phyloP scores from a whole-genome alignment of 352 stramenopile genomes.

The Blastocystis sp. region DNA sequence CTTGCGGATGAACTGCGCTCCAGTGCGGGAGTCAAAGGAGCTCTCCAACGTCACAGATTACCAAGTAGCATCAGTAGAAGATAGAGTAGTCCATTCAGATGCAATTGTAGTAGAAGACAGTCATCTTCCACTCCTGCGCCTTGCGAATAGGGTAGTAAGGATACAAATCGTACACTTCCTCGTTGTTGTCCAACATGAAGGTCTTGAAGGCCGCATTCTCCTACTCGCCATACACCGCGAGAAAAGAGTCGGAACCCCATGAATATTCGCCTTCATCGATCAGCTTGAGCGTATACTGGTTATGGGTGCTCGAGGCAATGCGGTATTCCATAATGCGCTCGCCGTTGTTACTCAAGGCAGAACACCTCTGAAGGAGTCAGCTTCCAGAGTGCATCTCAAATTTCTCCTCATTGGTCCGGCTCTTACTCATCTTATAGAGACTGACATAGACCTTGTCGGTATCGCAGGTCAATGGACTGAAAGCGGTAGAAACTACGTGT shows the following conservation, averaged over 20 bases:
- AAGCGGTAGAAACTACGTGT: not conserved
- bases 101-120: not conserved
- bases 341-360: not conserved
- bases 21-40: not conserved
- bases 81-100: not conserved
- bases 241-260: not conserved
- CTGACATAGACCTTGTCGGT: constrained; percentile 16
- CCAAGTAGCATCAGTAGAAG: constrained; percentile 24
- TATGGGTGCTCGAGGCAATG: not conserved
- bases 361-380: not conserved
- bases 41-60: not conserved
- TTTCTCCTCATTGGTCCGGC: not conserved
- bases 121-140: constrained; percentile 14
- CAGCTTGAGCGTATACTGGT: constrained; percentile 17
- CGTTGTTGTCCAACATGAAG: not conserved
- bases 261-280: not conserved
- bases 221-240: constrained; percentile 16
- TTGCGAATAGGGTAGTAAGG: not conserved
- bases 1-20: constrained; percentile 57
- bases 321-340: constrained; percentile 26
- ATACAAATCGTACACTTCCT: not conserved
- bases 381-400: not conserved
- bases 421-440: not conserved
- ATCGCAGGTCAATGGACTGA: not conserved
- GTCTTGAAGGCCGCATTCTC: constrained; percentile 21